Conservation (phyloP, 805 yeast genomes). For the Pichia californica region DNA sequence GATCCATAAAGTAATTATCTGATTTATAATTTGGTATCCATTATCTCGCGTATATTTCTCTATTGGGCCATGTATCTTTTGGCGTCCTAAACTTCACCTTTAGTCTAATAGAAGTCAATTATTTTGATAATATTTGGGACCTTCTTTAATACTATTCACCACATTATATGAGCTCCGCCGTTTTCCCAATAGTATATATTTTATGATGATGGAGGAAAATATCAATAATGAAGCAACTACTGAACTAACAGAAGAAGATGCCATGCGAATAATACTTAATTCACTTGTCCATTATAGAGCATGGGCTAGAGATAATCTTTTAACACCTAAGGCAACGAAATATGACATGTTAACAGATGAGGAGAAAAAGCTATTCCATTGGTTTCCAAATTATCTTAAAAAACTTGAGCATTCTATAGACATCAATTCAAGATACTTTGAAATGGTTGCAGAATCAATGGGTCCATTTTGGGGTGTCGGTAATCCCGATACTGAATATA, state of each 20-base stretch:
- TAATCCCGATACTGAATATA: slow-evolving; percentile 35
- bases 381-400: slow-evolving; percentile 40
- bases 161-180: no score
- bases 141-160: no score
- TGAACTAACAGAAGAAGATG: slow-evolving; percentile 22
- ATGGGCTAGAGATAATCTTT: slow-evolving; percentile 28
- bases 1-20: no score
- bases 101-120: no score
- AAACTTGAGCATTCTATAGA: slow-evolving; percentile 37
- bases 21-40: no score
- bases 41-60: no score
- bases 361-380: slow-evolving; percentile 41
- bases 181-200: no score
- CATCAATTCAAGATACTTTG: slow-evolving; percentile 39
- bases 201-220: not conserved
- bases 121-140: no score
- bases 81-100: no score
- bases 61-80: no score
- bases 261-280: slow-evolving; percentile 25
- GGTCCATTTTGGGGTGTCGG: slow-evolving; percentile 47
- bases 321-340: slow-evolving; percentile 30
- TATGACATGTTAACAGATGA: slow-evolving; percentile 31
- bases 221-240: not conserved
- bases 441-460: slow-evolving; percentile 35
- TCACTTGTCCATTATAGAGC: slow-evolving; percentile 30